Evolutionary conservation across 2,329 filamentous ascomycete species (phyloP).

Genomic region (Colletotrichum lini): DNA sequence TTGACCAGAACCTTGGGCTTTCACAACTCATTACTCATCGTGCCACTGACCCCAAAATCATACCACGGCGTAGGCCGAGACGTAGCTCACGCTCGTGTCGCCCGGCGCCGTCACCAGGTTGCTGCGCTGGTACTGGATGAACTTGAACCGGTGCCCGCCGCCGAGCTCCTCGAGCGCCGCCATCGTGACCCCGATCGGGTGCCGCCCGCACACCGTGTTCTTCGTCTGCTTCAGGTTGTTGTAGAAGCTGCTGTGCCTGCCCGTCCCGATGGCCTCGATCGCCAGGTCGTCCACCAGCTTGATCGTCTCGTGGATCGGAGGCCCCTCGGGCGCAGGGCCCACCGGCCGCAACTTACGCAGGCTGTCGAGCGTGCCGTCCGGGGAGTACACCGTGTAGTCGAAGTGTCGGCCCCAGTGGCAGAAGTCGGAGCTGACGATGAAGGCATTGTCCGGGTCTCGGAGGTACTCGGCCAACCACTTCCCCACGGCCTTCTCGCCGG

Average conservation of each 20-base stretch:
- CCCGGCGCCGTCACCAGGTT: conserved; percentile 75
- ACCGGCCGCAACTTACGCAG: conserved; percentile 55
- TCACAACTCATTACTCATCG: not conserved
- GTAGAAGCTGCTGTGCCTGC: conserved; percentile 79
- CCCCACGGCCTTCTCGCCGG: conserved; percentile 79
- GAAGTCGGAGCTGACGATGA: conserved; percentile 95
- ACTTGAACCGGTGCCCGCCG: conserved; percentile 74
- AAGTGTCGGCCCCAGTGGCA: conserved; percentile 95
- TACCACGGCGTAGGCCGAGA: conserved; percentile 87
- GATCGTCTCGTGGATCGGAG: conserved; percentile 87
- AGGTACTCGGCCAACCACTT: conserved; percentile 83
- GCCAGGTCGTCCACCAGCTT: conserved; percentile 82
- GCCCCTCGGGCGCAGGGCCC: conserved; percentile 55
- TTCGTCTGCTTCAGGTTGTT: conserved; percentile 78
- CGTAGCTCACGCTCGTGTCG: conserved; percentile 95
- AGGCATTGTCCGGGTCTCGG: conserved; percentile 80
- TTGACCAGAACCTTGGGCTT: not conserved
- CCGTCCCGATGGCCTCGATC: conserved; percentile 87
- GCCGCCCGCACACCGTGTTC: conserved; percentile 94
- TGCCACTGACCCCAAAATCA: conserved; percentile 50
- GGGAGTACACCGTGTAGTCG: conserved; percentile 83
- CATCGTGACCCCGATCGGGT: conserved; percentile 95
- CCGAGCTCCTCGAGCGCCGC: conserved; percentile 81
- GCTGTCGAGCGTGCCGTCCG: conserved; percentile 55
- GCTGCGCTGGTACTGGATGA: conserved; percentile 91